Evolutionary conservation across 1,139 yeast species (phyloP), one percentile per base, ranked within the genome.

Genomic region (Zygotorulaspora mrakii): DNA sequence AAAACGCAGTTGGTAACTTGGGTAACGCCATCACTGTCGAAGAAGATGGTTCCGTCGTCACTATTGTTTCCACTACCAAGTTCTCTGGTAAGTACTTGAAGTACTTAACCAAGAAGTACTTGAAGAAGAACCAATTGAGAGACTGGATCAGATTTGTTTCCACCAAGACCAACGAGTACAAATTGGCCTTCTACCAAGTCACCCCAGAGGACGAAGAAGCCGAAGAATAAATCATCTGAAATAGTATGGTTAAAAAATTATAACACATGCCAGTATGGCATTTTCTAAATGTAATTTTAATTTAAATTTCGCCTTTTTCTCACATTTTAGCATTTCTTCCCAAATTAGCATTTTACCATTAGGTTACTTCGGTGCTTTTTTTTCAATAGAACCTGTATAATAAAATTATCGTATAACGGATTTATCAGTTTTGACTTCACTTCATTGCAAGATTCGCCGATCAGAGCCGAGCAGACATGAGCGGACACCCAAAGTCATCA

Each of bases 141-240:
- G 98, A 91, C 79, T 91, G 98, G 98, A 88, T 94, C 75, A 94
- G 98, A 82, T 91, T 94, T 68, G 96, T 91, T 62, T 85, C 98
- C 60, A 81, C 85, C 68, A 83, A 88, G 78, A 87, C 86, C 74
- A 88, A 91, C 83, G 82, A 80, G 71, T 94, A 91, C 87, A 87
- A 86, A 73, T 84, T 94, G 78, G 89, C 94, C 75, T 94, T 91
- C 96, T 94, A 87, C 96, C 88, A 94, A 74, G 94, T 91, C 72
- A 91, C 94, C 67, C 91, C 86, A 64, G 96, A 89, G 65, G 97
- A 91, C 67, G 96, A 87, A 68, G 96, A 85, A 43, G 96, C 85
- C 44, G 63, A 58, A 50, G 64, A 61, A 53, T 58, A 58, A 54
- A 50, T 54, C 49, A 45, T 41, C 42, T 48, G 45, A 40, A 27